A percentile compares a stretch with the other conserved stretches of the same genome.
Evolutionary conservation across 176 grass and related monocot genomes (phyloP).

Genomic region (Alopecurus myosuroides): DNA sequence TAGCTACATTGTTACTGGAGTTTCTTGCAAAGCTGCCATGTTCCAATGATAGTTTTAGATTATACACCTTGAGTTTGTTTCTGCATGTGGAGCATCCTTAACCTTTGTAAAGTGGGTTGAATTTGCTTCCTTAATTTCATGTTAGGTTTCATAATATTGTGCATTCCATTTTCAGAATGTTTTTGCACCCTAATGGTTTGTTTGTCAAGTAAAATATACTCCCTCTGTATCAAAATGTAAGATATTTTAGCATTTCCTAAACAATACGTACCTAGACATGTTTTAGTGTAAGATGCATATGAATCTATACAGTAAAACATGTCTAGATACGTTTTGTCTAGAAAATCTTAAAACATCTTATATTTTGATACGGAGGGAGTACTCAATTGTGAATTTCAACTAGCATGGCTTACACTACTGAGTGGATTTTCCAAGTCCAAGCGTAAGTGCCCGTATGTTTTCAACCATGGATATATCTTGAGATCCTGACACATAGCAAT

Average conservation of each 20-base stretch:
- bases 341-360: too few relatives aligned
- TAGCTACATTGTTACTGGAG: not conserved
- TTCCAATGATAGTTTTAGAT: not conserved
- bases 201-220: constrained; percentile 6
- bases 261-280: too few relatives aligned
- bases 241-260: too few relatives aligned
- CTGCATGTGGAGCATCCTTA: not conserved
- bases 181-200: not conserved
- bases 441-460: not conserved
- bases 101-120: not conserved
- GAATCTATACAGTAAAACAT: too few relatives aligned
- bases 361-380: too few relatives aligned
- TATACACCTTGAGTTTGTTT: not conserved
- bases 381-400: not conserved
- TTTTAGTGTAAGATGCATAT: too few relatives aligned
- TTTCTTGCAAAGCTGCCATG: not conserved
- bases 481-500: not conserved
- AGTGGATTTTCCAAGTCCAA: not conserved
- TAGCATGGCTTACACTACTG: not conserved
- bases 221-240: too few relatives aligned
- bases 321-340: too few relatives aligned
- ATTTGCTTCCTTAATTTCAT: not conserved
- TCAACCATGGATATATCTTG: not conserved
- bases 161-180: too few relatives aligned
- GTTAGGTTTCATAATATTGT: constrained; percentile 1